Evolutionary conservation across 768 basidiomycete species (phyloP).

Genomic region (Leccinellum rugosiceps): DNA sequence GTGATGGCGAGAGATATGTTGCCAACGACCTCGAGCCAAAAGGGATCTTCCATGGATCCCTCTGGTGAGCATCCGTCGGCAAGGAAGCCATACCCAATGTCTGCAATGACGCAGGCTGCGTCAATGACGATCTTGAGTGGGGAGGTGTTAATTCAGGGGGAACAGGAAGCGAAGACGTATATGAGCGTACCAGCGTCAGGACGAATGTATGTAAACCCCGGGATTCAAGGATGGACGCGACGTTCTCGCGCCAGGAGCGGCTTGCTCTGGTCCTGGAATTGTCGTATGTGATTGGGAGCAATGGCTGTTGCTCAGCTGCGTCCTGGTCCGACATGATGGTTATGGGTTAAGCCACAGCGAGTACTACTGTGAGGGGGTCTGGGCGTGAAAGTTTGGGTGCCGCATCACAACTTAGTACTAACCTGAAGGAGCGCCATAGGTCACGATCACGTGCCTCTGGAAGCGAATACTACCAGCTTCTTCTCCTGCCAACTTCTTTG

Average conservation of each 20-base stretch:
- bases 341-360: constrained; percentile 14
- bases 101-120: constrained; percentile 65
- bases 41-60: constrained; percentile 40
- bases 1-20: constrained; percentile 67
- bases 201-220: constrained; percentile 51
- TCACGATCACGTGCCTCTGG: constrained; percentile 12
- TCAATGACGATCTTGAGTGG: constrained; percentile 55
- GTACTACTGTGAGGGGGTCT: not conserved
- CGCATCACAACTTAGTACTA: not conserved
- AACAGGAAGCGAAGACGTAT: constrained; percentile 18
- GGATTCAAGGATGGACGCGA: constrained; percentile 52
- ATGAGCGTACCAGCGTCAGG: constrained; percentile 50
- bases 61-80: constrained; percentile 45
- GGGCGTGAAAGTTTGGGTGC: not conserved
- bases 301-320: constrained; percentile 42
- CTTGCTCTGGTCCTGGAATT: constrained; percentile 4
- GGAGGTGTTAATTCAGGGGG: constrained; percentile 7
- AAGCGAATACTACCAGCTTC: no score
- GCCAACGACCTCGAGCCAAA: constrained; percentile 62
- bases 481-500: not conserved
- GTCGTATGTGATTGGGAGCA: constrained; percentile 37
- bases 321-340: constrained; percentile 36
- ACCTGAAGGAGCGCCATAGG: not conserved
- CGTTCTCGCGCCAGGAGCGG: constrained; percentile 30
- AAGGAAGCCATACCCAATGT: constrained; percentile 68